A percentile compares a stretch with the other conserved stretches of the same genome.
phyloP scores from a whole-genome alignment of 208 protist genomes.

The Eutreptiella sp. region DNA sequence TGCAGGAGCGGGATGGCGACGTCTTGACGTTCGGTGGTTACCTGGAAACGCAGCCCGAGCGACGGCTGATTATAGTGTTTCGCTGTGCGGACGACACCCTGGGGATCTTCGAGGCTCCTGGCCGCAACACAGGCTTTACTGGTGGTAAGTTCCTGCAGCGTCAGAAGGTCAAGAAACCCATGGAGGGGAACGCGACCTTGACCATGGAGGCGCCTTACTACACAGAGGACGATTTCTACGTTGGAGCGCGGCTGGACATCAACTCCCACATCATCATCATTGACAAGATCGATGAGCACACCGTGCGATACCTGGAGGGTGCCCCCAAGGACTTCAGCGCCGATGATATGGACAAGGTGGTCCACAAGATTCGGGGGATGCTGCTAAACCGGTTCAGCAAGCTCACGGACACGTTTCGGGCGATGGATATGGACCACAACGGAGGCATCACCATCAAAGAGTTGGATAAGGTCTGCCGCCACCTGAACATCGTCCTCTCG shows the following conservation, averaged over 20 bases:
- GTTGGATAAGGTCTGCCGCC: constrained; percentile 64
- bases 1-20: no score
- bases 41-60: no score
- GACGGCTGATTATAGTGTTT: no score
- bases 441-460: constrained; percentile 64
- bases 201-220: constrained; percentile 45
- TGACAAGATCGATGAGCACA: constrained; percentile 50
- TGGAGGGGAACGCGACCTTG: constrained; percentile 27
- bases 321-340: constrained; percentile 49
- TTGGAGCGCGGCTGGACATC: constrained; percentile 60
- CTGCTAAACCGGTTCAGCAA: constrained; percentile 56
- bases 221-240: constrained; percentile 51
- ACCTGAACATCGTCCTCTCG: constrained; percentile 65
- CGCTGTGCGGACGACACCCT: constrained; percentile 69
- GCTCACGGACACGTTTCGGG: constrained; percentile 61
- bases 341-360: constrained; percentile 40
- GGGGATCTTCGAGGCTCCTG: constrained; percentile 58
- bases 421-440: constrained; percentile 56
- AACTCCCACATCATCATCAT: constrained; percentile 60
- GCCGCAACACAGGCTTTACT: constrained; percentile 57
- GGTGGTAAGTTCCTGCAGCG: constrained; percentile 72
- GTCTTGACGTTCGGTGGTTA: no score
- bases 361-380: constrained; percentile 50
- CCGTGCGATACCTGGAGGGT: constrained; percentile 37
- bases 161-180: constrained; percentile 40